These are phyloP conservation scores for Barbarea vulgaris DNA, from an alignment of 345 rosid species.

Conservation along the genomic window DNA sequence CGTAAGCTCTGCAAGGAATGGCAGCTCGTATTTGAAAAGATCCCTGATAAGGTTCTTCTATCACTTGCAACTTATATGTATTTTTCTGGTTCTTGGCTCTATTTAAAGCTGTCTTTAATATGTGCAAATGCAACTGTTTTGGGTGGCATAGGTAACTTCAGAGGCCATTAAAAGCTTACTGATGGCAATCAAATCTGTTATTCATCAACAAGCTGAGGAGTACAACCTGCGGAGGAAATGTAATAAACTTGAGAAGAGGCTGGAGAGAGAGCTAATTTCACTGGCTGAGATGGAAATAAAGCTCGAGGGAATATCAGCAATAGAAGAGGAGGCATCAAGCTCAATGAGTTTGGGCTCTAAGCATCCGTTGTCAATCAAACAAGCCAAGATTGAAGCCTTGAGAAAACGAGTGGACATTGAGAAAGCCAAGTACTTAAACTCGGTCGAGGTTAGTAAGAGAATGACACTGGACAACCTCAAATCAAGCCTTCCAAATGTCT, in stretches of 20 bases:
- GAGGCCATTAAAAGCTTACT: conserved; percentile 70
- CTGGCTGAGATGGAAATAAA: conserved; percentile 67
- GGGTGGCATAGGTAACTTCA: conserved; percentile 56
- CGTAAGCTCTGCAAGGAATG: conserved; percentile 67
- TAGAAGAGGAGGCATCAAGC: conserved; percentile 44
- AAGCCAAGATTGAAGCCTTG: conserved; percentile 61
- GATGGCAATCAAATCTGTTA: conserved; percentile 57
- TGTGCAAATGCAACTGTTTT: conserved; percentile 12
- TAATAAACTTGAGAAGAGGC: conserved; percentile 60
- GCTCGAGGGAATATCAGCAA: conserved; percentile 45
- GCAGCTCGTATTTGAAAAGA: conserved; percentile 60
- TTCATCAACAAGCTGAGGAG: conserved; percentile 66
- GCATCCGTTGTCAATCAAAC: conserved; percentile 67
- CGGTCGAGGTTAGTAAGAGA: conserved; percentile 55
- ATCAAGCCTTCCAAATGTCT: conserved; percentile 75
- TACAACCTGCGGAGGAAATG: conserved; percentile 55
- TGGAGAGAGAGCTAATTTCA: conserved; percentile 61
- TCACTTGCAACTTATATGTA: conserved; percentile 13
- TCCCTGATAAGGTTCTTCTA: conserved; percentile 71
- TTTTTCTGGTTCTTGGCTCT: conserved; percentile 5
- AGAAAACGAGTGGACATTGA: conserved; percentile 58
- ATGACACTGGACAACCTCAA: conserved; percentile 72
- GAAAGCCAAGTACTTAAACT: conserved; percentile 53
- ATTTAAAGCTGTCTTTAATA: conserved; percentile 8
- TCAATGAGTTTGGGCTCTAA: conserved; percentile 53